phyloP scores from a whole-genome alignment of 176 grass and related monocot species.

The Aegilops speltoides region DNA sequence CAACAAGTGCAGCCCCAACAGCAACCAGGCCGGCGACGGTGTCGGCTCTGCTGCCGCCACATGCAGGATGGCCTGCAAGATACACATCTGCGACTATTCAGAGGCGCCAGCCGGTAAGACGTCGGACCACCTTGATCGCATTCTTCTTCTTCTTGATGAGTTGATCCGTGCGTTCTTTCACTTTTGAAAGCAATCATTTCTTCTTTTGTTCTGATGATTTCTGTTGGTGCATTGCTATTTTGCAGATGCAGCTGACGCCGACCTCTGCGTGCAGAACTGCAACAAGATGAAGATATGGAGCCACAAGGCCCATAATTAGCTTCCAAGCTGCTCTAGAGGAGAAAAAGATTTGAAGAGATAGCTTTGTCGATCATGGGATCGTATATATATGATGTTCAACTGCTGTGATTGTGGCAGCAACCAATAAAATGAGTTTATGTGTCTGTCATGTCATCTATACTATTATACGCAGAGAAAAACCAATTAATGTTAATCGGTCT shows the following conservation, averaged over 20 bases:
- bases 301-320: not conserved
- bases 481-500: not conserved
- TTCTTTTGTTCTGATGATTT: not conserved
- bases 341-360: too few species aligned
- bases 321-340: not conserved
- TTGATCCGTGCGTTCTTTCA: too few species aligned
- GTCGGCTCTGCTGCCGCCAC: not conserved
- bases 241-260: not conserved
- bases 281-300: not conserved
- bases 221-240: not conserved
- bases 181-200: too few species aligned
- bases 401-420: not conserved
- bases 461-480: too few species aligned
- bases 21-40: not conserved
- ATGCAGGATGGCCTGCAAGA: too few species aligned
- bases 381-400: not conserved
- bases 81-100: too few species aligned
- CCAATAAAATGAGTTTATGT: not conserved
- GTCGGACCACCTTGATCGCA: too few species aligned
- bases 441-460: too few species aligned
- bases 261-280: not conserved
- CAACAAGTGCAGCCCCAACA: not conserved
- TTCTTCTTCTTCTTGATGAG: too few species aligned
- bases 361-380: too few species aligned
- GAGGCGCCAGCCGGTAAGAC: too few species aligned